These are phyloP conservation scores for Beauveria australis DNA, from an alignment of 2,329 filamentous ascomycete species.

Conservation along the genomic window DNA sequence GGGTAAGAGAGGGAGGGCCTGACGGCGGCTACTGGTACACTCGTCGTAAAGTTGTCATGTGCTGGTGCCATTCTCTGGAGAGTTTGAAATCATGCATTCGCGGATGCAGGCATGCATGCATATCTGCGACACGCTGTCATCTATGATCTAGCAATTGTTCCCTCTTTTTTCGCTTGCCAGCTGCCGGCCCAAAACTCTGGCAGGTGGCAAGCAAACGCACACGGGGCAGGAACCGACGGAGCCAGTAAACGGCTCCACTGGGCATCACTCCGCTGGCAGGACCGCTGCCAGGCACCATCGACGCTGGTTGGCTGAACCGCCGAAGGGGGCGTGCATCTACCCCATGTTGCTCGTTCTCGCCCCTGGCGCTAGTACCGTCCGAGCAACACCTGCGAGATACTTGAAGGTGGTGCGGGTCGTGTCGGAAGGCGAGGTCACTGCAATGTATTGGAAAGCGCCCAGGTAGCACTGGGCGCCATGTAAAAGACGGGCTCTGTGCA, in stretches of 20 bases:
- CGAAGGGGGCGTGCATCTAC: slow-evolving; percentile 3
- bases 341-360: slow-evolving; percentile 4
- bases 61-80: not conserved
- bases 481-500: too few relatives aligned
- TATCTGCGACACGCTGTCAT: not conserved
- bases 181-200: not conserved
- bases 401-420: not conserved
- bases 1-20: not conserved
- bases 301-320: not conserved
- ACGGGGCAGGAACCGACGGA: not conserved
- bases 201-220: not conserved
- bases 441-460: not conserved
- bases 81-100: not conserved
- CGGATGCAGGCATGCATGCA: not conserved
- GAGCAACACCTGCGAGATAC: not conserved
- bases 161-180: not conserved
- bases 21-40: not conserved
- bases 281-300: not conserved
- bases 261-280: not conserved
- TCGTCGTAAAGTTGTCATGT: not conserved
- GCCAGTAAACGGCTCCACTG: not conserved
- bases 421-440: not conserved
- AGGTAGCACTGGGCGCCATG: not conserved
- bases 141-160: not conserved
- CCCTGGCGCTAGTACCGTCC: slow-evolving; percentile 11